Percentiles rank a stretch among this genome's conserved stretches.
These are phyloP conservation scores for Scheffersomyces spartinae DNA, from an alignment of 805 yeast species.

Conservation along the genomic window DNA sequence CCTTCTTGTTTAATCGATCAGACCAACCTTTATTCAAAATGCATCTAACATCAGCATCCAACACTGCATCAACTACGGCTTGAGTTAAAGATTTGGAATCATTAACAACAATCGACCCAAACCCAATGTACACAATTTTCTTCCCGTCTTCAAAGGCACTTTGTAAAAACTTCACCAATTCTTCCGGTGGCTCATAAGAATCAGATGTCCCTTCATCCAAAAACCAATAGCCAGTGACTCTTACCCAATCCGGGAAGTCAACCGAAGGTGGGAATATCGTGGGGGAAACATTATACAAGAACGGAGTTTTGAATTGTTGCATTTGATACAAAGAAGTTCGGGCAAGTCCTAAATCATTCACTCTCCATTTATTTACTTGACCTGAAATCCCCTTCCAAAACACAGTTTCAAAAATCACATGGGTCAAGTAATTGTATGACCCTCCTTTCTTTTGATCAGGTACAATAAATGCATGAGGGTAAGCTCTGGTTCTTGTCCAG, in stretches of 20 bases:
- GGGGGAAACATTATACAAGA: constrained; percentile 82
- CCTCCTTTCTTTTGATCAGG: constrained; percentile 93
- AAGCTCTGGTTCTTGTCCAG: constrained; percentile 92
- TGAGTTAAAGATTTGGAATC: constrained; percentile 69
- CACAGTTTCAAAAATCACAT: constrained; percentile 83
- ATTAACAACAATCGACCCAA: constrained; percentile 88
- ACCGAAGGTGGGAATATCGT: constrained; percentile 83
- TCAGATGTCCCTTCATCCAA: constrained; percentile 50
- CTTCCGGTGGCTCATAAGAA: constrained; percentile 48
- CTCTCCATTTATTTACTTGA: constrained; percentile 85
- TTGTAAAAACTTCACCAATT: constrained; percentile 45
- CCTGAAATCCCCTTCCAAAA: constrained; percentile 88
- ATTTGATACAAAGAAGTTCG: constrained; percentile 59
- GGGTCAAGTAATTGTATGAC: constrained; percentile 83
- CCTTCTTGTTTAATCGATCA: constrained; percentile 43
- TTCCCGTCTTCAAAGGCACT: constrained; percentile 49
- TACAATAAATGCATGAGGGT: constrained; percentile 92
- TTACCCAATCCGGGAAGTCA: constrained; percentile 93
- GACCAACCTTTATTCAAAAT: constrained; percentile 94
- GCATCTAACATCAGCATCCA: constrained; percentile 73
- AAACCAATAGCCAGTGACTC: constrained; percentile 93
- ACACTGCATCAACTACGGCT: constrained; percentile 70
- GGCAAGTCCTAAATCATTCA: constrained; percentile 47
- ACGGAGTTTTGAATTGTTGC: constrained; percentile 76
- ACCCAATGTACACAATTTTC: constrained; percentile 83